A percentile compares a stretch with the other conserved stretches of the same genome.
These are phyloP conservation scores for Mycena sp. DNA, from an alignment of 1,284 basidiomycete species.

Conservation along the genomic window DNA sequence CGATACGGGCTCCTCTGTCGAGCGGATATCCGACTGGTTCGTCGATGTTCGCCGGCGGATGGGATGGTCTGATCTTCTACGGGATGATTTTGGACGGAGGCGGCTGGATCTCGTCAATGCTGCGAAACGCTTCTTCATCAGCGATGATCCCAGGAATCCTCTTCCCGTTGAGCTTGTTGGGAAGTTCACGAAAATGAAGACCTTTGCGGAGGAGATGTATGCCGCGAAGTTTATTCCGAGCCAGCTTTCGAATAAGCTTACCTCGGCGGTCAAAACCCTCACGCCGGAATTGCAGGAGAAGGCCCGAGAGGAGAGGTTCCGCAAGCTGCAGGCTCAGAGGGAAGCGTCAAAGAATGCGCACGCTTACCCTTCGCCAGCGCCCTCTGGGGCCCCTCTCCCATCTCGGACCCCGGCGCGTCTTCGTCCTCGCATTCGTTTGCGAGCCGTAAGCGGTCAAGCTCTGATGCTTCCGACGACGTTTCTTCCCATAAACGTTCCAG, in stretches of 20 bases:
- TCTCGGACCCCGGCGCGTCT: conserved; percentile 25
- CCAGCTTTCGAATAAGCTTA: conserved; percentile 38
- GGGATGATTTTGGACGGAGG: conserved; percentile 47
- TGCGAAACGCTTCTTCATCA: conserved; percentile 49
- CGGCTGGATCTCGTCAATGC: conserved; percentile 50
- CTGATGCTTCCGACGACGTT: conserved; percentile 5
- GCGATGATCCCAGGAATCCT: conserved; percentile 12
- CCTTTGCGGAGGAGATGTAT: conserved; percentile 44
- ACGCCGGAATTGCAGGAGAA: conserved; percentile 29
- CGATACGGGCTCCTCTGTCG: conserved; percentile 32
- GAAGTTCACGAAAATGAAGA: conserved; percentile 48
- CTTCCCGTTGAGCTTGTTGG: conserved; percentile 39
- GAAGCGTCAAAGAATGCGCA: not conserved
- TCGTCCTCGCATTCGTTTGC: conserved; percentile 17
- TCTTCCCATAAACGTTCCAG: conserved; percentile 34
- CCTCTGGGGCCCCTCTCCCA: conserved; percentile 17
- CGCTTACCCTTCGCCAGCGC: conserved; percentile 16
- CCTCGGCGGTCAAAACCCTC: conserved; percentile 38
- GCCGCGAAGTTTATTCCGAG: conserved; percentile 39
- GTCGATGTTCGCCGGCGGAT: conserved; percentile 56
- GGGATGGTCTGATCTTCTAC: conserved; percentile 58
- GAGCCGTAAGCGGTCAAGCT: conserved; percentile 17
- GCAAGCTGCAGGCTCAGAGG: conserved; percentile 25
- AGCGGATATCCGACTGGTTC: conserved; percentile 60
- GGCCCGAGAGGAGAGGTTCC: conserved; percentile 4